Evolutionary conservation across 371 early-diverging fungal species (phyloP).

Genomic region (Mucor saturninus): DNA sequence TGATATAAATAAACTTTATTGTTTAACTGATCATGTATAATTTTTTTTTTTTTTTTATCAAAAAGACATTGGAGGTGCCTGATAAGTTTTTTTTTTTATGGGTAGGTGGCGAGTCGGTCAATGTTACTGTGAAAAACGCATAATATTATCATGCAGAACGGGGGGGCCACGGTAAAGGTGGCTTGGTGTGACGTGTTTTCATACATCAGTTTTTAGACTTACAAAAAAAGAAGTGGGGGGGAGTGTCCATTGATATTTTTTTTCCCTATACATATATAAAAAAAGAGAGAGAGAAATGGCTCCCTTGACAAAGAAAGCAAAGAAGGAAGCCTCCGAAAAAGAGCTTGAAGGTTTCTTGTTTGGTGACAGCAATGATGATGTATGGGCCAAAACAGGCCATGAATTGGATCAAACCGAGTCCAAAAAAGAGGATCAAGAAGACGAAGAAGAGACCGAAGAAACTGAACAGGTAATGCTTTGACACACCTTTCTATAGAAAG

Average conservation of each 20-base stretch:
- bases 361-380: slow-evolving; percentile 53
- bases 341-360: slow-evolving; percentile 72
- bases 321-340: slow-evolving; percentile 50
- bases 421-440: neutral
- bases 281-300: slow-evolving; percentile 8
- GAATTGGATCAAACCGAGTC: slow-evolving; percentile 23
- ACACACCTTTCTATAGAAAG: neutral
- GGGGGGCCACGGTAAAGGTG: neutral
- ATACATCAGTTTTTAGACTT: neutral
- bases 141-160: no score
- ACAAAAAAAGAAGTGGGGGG: no score
- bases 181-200: slow-evolving; percentile 16
- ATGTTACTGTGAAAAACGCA: no score
- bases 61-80: no score
- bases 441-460: slow-evolving; percentile 30
- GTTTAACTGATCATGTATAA: no score
- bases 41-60: no score
- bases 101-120: no score
- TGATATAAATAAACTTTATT: no score
- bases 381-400: slow-evolving; percentile 43
- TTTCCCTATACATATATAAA: no score
- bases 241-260: neutral
- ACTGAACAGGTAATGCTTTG: slow-evolving; percentile 16
- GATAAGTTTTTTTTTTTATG: no score
- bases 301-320: slow-evolving; percentile 29